A percentile compares a stretch with the other conserved stretches of the same genome.
These are phyloP conservation scores for Pseudogymnoascus sp. DNA, from an alignment of 2,329 filamentous ascomycete genomes.

Conservation along the genomic window DNA sequence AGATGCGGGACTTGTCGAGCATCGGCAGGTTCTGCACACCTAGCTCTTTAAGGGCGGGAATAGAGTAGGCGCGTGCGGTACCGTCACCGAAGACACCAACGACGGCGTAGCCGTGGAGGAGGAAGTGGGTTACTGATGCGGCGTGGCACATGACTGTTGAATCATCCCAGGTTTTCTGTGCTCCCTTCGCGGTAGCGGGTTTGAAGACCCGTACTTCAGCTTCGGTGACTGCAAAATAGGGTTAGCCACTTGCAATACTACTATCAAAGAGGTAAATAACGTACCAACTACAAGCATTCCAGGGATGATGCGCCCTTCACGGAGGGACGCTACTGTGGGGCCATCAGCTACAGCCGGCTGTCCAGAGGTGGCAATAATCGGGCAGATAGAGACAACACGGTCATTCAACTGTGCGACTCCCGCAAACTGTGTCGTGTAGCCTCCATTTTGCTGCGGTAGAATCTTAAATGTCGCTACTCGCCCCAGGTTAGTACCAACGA, in stretches of 20 bases:
- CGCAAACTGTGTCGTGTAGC: slow-evolving; percentile 66
- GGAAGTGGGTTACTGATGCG: slow-evolving; percentile 68
- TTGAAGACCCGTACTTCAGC: slow-evolving; percentile 81
- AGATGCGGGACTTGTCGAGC: slow-evolving; percentile 67
- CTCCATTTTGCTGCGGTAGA: slow-evolving; percentile 60
- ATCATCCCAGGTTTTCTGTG: slow-evolving; percentile 82
- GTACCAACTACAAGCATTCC: slow-evolving; percentile 72
- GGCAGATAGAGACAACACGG: slow-evolving; percentile 66
- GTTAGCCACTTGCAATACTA: background rate
- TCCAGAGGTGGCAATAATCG: slow-evolving; percentile 74
- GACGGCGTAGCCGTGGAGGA: slow-evolving; percentile 69
- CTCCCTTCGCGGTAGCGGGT: slow-evolving; percentile 79
- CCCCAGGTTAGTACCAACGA: slow-evolving; percentile 81
- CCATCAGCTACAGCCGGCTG: slow-evolving; percentile 70
- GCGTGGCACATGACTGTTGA: slow-evolving; percentile 64
- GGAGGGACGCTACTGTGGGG: slow-evolving; percentile 65
- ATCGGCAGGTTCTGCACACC: slow-evolving; percentile 59
- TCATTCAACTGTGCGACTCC: slow-evolving; percentile 64
- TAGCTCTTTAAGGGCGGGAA: slow-evolving; percentile 86
- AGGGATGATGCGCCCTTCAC: slow-evolving; percentile 67
- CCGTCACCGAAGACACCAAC: slow-evolving; percentile 82
- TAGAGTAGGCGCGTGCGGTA: slow-evolving; percentile 69
- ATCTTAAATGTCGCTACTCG: slow-evolving; percentile 87
- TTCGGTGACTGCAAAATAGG: slow-evolving; percentile 43
- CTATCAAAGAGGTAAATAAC: slow-evolving; percentile 22